phyloP scores from a whole-genome alignment of 208 protist species.

The Angomonas deanei region DNA sequence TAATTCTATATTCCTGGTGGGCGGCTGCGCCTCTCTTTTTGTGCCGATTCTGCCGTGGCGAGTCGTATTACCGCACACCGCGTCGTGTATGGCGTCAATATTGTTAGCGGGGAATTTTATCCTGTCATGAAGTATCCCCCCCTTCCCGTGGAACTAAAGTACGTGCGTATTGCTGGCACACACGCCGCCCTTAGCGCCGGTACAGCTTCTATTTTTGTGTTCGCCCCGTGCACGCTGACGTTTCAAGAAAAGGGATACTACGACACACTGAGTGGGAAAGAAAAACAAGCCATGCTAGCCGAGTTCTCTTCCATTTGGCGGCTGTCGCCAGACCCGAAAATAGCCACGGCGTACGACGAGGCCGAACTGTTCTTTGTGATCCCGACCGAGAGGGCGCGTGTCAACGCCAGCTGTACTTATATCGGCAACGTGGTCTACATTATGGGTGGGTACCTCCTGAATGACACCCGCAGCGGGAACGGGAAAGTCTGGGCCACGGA shows the following conservation, averaged over 20 bases:
- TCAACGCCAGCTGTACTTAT: slow-evolving; percentile 15
- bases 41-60: background rate
- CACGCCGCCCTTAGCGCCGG: background rate
- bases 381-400: background rate
- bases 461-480: background rate
- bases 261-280: background rate
- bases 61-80: background rate
- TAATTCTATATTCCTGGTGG: background rate
- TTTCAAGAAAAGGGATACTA: background rate
- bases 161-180: background rate
- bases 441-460: slow-evolving; percentile 8
- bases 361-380: slow-evolving; percentile 11
- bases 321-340: slow-evolving; percentile 4
- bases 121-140: background rate
- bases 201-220: background rate
- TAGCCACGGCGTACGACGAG: too few relatives aligned
- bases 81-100: background rate
- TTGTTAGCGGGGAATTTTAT: background rate
- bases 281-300: background rate
- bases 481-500: background rate
- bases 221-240: background rate
- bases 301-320: background rate
- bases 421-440: slow-evolving; percentile 16
- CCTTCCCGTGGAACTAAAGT: background rate
- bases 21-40: background rate